Evolutionary conservation across 768 basidiomycete genomes (phyloP), one percentile per base, ranked within the genome.

Genomic region (Tricholoma sp.): DNA sequence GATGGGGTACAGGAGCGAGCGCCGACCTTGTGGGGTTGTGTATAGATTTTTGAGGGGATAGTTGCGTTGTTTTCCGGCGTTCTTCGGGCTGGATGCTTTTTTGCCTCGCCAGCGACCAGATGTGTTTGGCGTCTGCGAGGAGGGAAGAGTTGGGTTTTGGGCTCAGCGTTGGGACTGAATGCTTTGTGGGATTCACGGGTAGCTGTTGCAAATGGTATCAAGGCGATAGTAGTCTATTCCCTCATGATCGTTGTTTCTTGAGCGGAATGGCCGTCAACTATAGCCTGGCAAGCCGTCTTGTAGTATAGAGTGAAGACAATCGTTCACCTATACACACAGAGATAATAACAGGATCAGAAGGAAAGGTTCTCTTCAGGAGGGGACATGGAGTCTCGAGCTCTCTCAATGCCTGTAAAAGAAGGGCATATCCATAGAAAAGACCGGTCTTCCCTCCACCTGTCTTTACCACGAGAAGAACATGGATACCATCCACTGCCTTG

Each of bases 1-100:
- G 48, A 98, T 74, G 55, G 91, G 86, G 70, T 96, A 91, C 31
- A 95, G 77, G 0, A 97, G 74, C 3, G 89, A 80, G 8, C 93
- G 82, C 41, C 94, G 85, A 36, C 94, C 94, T 75, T 91, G 86
- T 17, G 85, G 72, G 39, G 76, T 81, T 13, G 71, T 63, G 61
- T 82, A 81, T 5, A 94, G 74, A 11, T 80, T 81, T 20, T 70
- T 6, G 85, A 17, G n/a, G 47, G 15, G 9, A 24, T 17, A 7
- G 47, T 8, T 31, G 29, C 3, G 11, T 9, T 13, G 6, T 3
- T 29, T 85, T 83, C 60, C 86, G 83, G 20, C 94, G 83, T 63
- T 95, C 88, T 24, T 81, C 70, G 18, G 85, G 73, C 0, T 84
- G 71, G 37, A 94, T 78, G 49, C 83, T 82, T 70, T 87, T 88